These are phyloP conservation scores for Saccharomycopsis hybrid DNA, from an alignment of 1,139 yeast genomes.

Conservation along the genomic window DNA sequence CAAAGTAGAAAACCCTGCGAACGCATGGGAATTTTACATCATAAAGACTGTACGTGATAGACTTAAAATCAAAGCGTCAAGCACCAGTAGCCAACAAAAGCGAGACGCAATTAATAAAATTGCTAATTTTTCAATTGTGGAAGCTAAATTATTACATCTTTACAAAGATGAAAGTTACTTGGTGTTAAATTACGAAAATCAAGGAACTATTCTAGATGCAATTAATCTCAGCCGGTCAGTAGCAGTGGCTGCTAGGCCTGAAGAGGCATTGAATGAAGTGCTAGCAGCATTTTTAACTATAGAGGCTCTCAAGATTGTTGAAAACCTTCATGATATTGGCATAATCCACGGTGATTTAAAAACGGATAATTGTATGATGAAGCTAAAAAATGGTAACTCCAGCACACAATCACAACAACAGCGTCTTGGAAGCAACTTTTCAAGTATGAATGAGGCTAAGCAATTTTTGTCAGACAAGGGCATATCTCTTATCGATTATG, in stretches of 20 bases:
- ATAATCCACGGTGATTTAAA: constrained; percentile 83
- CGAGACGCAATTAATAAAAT: not conserved
- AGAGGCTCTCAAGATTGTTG: constrained; percentile 56
- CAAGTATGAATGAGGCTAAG: constrained; percentile 26
- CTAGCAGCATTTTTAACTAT: constrained; percentile 58
- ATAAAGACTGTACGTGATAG: constrained; percentile 47
- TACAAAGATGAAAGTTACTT: constrained; percentile 73
- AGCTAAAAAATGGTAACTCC: constrained; percentile 33
- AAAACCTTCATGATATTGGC: constrained; percentile 54
- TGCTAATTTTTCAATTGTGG: constrained; percentile 36
- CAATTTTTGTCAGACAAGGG: constrained; percentile 47
- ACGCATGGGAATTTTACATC: constrained; percentile 80
- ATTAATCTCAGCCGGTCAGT: too few species aligned
- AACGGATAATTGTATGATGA: constrained; percentile 81
- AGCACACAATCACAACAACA: too few species aligned
- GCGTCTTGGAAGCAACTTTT: too few species aligned
- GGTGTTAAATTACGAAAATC: constrained; percentile 59
- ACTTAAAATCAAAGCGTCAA: too few species aligned
- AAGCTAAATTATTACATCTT: constrained; percentile 46
- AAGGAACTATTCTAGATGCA: constrained; percentile 74
- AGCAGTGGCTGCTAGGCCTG: constrained; percentile 39
- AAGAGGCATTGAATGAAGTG: constrained; percentile 48
- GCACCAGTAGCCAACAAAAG: too few species aligned
- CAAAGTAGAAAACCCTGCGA: constrained; percentile 66
- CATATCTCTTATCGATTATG: constrained; percentile 71